Evolutionary conservation across 257 asterid genomes (phyloP).

Genomic region (Capsicum baccatum): DNA sequence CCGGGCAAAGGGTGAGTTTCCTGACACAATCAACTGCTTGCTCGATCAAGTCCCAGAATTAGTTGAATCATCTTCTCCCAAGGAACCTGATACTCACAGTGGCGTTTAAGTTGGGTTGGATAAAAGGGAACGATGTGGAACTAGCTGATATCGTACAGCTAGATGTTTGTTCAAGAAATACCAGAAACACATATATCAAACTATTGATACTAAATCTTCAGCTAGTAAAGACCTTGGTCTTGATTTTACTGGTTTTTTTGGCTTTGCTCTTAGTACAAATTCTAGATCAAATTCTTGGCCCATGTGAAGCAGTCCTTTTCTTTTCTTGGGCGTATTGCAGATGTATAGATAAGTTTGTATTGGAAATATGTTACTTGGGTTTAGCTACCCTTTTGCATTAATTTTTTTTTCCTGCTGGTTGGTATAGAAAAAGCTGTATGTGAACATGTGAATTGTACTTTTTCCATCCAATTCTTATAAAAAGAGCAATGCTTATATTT

Average conservation of each 20-base stretch:
- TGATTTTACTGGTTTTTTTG: neutral
- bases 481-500: neutral
- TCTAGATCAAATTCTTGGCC: neutral
- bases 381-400: neutral
- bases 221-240: neutral
- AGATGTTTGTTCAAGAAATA: neutral
- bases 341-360: conserved; percentile 23
- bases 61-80: conserved; percentile 57
- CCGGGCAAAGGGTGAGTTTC: conserved; percentile 87
- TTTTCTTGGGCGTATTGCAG: neutral
- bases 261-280: neutral
- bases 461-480: neutral
- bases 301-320: neutral
- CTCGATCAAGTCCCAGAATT: conserved; percentile 93
- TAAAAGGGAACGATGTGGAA: neutral
- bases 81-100: conserved; percentile 10
- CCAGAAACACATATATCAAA: conserved; percentile 21
- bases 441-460: conserved; percentile 4
- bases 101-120: neutral
- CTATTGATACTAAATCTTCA: neutral
- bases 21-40: conserved; percentile 73
- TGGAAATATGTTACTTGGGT: neutral
- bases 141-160: neutral
- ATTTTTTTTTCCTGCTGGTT: neutral
- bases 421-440: neutral